phyloP scores from a whole-genome alignment of 371 early-diverging fungal genomes.

The Mortierella sp. region DNA sequence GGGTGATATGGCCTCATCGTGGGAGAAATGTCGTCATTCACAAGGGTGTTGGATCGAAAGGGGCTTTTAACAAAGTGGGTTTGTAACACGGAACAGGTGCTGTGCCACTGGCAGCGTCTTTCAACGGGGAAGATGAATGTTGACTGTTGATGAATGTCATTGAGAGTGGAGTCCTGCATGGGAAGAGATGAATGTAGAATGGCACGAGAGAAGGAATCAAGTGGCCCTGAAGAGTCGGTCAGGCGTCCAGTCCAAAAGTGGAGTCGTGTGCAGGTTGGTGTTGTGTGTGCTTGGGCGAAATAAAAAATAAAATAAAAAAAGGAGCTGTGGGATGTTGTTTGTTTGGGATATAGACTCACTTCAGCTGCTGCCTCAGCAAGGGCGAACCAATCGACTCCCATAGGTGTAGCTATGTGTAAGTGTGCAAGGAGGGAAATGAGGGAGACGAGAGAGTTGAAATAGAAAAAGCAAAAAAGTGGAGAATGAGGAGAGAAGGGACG shows the following conservation, averaged over 20 bases:
- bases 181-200: no score
- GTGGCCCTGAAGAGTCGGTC: no score
- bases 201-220: no score
- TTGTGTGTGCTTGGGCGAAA: no score
- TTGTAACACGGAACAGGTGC: no score
- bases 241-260: no score
- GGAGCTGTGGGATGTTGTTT: not conserved
- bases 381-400: not conserved
- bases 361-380: conserved; percentile 8
- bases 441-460: not conserved
- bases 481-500: not conserved
- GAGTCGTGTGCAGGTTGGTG: no score
- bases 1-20: not conserved
- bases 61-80: no score
- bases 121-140: no score
- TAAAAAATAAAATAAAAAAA: not conserved
- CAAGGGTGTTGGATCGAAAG: not conserved
- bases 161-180: no score
- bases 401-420: not conserved
- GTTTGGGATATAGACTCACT: not conserved
- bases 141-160: no score
- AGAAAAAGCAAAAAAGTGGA: not conserved
- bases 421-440: not conserved
- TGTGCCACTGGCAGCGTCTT: no score
- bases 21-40: conserved; percentile 3